Conservation (phyloP, 2,329 filamentous ascomycete species). For the Apiospora kogelbergensis region DNA sequence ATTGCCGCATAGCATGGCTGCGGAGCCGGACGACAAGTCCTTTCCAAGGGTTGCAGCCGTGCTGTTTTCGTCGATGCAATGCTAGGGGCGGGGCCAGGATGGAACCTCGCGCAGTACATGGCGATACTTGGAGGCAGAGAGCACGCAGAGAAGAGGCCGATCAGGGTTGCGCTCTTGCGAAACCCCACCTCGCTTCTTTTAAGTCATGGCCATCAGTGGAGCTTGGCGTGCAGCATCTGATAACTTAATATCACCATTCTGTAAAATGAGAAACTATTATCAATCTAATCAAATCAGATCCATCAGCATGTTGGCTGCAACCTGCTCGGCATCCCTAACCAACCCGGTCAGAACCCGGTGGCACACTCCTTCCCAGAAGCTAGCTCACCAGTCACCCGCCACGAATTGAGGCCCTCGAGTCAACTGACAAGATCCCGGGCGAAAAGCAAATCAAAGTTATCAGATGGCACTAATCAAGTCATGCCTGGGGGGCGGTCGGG, state of each 20-base stretch:
- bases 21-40: background rate
- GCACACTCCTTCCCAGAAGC: background rate
- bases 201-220: background rate
- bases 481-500: background rate
- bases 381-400: background rate
- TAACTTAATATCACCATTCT: slow-evolving; percentile 22
- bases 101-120: slow-evolving; percentile 1
- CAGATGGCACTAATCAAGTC: slow-evolving; percentile 10
- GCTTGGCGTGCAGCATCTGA: slow-evolving; percentile 31
- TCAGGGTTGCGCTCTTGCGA: background rate
- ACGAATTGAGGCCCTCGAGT: background rate
- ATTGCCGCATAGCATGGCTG: background rate
- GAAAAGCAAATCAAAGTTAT: slow-evolving; percentile 12
- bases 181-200: background rate
- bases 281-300: slow-evolving; percentile 7
- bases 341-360: background rate
- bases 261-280: background rate
- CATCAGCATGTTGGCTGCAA: background rate
- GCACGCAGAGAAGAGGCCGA: background rate
- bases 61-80: slow-evolving; percentile 3
- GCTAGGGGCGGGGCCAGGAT: background rate
- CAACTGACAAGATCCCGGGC: background rate
- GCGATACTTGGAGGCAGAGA: background rate
- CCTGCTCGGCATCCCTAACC: background rate
- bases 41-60: background rate